Evolutionary conservation across 2,329 filamentous ascomycete species (phyloP).

Genomic region (Neophaeococcomyces mojaviensis): DNA sequence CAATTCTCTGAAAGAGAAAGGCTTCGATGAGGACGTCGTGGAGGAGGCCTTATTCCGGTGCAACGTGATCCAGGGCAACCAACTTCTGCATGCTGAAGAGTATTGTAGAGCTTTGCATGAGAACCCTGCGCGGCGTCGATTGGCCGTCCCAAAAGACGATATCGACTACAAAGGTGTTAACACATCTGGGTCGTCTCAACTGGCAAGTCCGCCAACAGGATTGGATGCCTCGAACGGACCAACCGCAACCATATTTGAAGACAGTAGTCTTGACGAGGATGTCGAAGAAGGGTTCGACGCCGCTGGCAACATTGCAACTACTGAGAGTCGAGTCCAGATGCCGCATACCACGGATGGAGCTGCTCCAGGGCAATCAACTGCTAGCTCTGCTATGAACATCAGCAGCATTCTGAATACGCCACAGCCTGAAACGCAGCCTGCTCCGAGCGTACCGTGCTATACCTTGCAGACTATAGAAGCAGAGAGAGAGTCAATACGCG

Average conservation of each 20-base stretch:
- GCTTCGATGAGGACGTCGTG: slow-evolving; percentile 55
- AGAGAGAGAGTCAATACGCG: slow-evolving; percentile 63
- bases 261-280: slow-evolving; percentile 6
- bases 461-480: slow-evolving; percentile 72
- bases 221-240: neutral
- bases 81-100: slow-evolving; percentile 51
- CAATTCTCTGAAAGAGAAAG: slow-evolving; percentile 37
- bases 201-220: slow-evolving; percentile 1
- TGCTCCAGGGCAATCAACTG: neutral
- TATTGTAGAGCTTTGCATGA: slow-evolving; percentile 64
- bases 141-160: slow-evolving; percentile 49
- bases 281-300: neutral
- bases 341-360: neutral
- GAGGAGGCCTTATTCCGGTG: slow-evolving; percentile 77
- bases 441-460: slow-evolving; percentile 4
- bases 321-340: slow-evolving; percentile 5
- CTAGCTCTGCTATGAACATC: slow-evolving; percentile 16
- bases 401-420: slow-evolving; percentile 16
- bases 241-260: slow-evolving; percentile 8
- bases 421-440: neutral
- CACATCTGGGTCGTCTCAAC: neutral
- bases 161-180: slow-evolving; percentile 2
- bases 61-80: slow-evolving; percentile 47
- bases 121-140: slow-evolving; percentile 52
- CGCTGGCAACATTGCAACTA: slow-evolving; percentile 12